A percentile compares a stretch with the other conserved stretches of the same genome.
Evolutionary conservation across 345 rosid species (phyloP).

Genomic region (Laguncularia racemosa): DNA sequence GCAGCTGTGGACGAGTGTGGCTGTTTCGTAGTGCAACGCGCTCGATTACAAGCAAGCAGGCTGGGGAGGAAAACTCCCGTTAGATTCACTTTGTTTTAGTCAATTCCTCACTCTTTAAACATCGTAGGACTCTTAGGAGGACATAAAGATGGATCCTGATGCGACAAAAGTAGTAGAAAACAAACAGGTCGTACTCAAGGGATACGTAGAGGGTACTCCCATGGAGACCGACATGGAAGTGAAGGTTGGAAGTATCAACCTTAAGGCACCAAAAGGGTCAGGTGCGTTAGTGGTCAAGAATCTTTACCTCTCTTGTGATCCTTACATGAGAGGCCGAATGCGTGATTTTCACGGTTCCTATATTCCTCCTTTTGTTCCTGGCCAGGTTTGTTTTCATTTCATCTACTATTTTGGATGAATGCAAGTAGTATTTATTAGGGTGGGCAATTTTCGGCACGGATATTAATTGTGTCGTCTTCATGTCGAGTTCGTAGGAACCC

Average conservation of each 20-base stretch:
- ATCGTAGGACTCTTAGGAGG: neutral
- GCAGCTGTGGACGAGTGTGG: too few species aligned
- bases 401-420: neutral
- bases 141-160: constrained; percentile 7
- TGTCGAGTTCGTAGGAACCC: too few species aligned
- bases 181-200: constrained; percentile 44
- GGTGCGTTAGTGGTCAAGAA: constrained; percentile 42
- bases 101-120: too few species aligned
- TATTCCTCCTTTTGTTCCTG: constrained; percentile 35
- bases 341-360: constrained; percentile 27
- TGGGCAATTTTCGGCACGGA: too few species aligned
- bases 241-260: constrained; percentile 17
- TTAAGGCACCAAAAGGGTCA: constrained; percentile 29
- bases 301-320: constrained; percentile 48
- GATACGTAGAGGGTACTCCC: constrained; percentile 35
- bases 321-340: constrained; percentile 50
- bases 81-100: too few species aligned
- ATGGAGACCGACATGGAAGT: constrained; percentile 46
- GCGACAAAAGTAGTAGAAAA: constrained; percentile 14
- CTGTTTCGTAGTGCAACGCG: too few species aligned
- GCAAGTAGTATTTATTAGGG: too few species aligned
- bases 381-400: constrained; percentile 20
- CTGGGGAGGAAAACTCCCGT: too few species aligned
- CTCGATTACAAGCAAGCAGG: too few species aligned
- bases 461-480: too few species aligned